Conservation (phyloP, 73 alveolate species). For the Symbiodinium natans region DNA sequence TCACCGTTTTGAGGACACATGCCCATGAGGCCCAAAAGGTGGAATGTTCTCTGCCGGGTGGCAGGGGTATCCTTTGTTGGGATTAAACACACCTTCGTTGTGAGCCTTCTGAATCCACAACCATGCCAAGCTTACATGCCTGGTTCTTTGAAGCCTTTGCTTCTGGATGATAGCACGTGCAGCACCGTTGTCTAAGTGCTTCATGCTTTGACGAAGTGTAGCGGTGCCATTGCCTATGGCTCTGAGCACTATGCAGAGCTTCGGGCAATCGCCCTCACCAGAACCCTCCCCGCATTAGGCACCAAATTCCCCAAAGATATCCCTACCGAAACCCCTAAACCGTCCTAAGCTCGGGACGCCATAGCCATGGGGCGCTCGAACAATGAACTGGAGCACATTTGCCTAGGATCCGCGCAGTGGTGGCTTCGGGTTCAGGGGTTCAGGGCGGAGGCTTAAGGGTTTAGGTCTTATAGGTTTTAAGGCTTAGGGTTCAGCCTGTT, state of each 20-base stretch:
- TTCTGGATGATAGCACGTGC: background rate
- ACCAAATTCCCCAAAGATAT: too few relatives aligned
- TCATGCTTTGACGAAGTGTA: too few relatives aligned
- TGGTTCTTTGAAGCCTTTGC: background rate
- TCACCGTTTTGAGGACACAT: background rate
- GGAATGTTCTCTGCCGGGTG: background rate
- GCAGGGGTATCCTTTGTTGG: background rate
- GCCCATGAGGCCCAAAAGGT: background rate
- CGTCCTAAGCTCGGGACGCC: background rate
- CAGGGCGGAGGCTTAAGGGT: too few relatives aligned
- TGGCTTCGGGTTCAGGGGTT: background rate
- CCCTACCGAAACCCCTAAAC: too few relatives aligned
- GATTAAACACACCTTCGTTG: background rate
- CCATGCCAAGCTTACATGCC: background rate
- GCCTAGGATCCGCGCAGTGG: background rate
- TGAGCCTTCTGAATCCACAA: background rate
- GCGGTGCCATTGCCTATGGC: too few relatives aligned
- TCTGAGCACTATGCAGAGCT: too few relatives aligned
- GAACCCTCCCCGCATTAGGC: too few relatives aligned
- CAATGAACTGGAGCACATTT: background rate
- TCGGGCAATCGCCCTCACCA: too few relatives aligned
- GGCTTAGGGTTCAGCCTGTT: too few relatives aligned
- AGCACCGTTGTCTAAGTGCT: background rate
- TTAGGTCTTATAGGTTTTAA: too few relatives aligned
- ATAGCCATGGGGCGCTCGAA: background rate